Base-by-base conservation (phyloP, 2,329 filamentous ascomycete genomes). In the Aureobasidium namibiae region DNA sequence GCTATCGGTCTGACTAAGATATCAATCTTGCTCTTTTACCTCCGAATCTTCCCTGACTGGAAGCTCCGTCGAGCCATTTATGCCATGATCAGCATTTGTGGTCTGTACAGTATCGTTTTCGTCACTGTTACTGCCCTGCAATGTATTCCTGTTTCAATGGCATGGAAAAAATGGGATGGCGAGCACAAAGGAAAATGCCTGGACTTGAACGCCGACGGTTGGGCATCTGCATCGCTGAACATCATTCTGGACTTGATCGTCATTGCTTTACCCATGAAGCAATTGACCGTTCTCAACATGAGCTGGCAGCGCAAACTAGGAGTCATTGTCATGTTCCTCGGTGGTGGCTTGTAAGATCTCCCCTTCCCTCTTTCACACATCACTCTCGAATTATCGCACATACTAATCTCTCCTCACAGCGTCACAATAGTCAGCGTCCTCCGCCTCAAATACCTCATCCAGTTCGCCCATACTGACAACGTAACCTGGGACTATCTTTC, bases 31-130 rank as follows among this genome's bases (percentile, higher is more conserved):
- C 65, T 66, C 24, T 66, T 71, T 8, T 72, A 72, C 61, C 66
- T 70, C 36, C 68, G 71, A 36, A 68, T 72, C 39, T 74, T 73
- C 54, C 65, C 65, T 18, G 60, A 71, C 10, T 60, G 63, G 18
- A 64, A 63, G 33, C 71, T 72, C 52, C 67, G 68, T 26, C 63
- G 64, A 16, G 62, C 63, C 13, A 68, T 66, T 50, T 66, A 67
- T 31, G 59, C 57, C 10, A 61, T 68, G 52, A 67, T 68, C 36
- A 58, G 50, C 18, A 64, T 66, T 62, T 63, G 70, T 21, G 38
- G 65, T 8, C 11, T 50, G 3, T 67, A 56, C 16, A 54, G 45
- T 6, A 6, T 52, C 11, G 39, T 45, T 10, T 60, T 60, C 21
- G 50, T 62, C 24, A n/a, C 33, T 2, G 54, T 38, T 3, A 61